phyloP scores from a whole-genome alignment of 2,329 filamentous ascomycete genomes.

The Tolypocladium nubicola region DNA sequence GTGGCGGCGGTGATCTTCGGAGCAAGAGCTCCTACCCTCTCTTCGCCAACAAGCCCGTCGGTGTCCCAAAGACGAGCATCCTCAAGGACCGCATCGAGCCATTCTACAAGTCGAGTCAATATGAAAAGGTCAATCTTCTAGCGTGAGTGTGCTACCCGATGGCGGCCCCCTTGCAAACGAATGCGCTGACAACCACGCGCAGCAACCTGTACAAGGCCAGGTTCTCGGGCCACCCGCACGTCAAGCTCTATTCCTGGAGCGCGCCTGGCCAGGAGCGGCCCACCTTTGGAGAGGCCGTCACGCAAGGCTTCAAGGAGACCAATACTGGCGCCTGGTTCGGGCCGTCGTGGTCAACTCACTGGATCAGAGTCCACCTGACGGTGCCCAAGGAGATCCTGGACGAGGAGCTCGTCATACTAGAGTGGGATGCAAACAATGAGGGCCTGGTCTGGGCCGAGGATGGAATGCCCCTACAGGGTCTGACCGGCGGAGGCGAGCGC shows the following conservation, averaged over 20 bases:
- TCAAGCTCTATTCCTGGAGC: slow-evolving; percentile 80
- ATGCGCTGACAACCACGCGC: not conserved
- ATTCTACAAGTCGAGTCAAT: slow-evolving; percentile 73
- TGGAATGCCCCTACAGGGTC: slow-evolving; percentile 80
- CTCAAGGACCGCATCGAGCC: slow-evolving; percentile 74
- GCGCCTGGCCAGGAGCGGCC: slow-evolving; percentile 72
- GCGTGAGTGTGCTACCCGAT: slow-evolving; percentile 38
- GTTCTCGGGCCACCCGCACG: slow-evolving; percentile 57
- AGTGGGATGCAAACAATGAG: slow-evolving; percentile 93
- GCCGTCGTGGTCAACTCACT: slow-evolving; percentile 94
- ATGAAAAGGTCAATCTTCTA: slow-evolving; percentile 61
- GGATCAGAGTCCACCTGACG: slow-evolving; percentile 79
- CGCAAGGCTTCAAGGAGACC: slow-evolving; percentile 64
- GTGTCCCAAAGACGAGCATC: slow-evolving; percentile 74
- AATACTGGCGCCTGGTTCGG: slow-evolving; percentile 73
- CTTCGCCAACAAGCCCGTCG: slow-evolving; percentile 44
- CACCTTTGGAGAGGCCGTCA: slow-evolving; percentile 73
- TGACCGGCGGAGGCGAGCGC: slow-evolving; percentile 83
- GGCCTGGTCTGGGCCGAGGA: slow-evolving; percentile 89
- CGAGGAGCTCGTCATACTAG: slow-evolving; percentile 81
- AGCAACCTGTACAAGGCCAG: slow-evolving; percentile 29
- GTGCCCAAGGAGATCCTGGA: slow-evolving; percentile 62
- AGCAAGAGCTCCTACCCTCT: slow-evolving; percentile 40
- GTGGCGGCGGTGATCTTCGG: slow-evolving; percentile 35
- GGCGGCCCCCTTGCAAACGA: not conserved